phyloP scores from a whole-genome alignment of 306 rosid species.

The Canavalia ensiformis region DNA sequence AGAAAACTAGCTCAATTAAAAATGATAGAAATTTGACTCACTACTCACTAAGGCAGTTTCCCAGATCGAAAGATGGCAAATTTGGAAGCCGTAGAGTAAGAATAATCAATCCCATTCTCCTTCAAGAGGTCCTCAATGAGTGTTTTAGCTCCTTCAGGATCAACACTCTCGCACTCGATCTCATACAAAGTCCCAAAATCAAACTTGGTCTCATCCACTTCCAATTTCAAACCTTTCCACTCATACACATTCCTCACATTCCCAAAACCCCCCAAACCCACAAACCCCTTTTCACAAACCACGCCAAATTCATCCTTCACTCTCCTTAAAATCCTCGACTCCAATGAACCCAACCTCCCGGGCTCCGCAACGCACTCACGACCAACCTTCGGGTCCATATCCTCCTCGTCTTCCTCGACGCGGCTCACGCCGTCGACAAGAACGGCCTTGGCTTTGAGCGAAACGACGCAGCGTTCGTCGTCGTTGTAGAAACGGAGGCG shows the following conservation, averaged over 20 bases:
- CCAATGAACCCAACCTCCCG: conserved; percentile 57
- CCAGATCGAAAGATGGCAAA: conserved; percentile 73
- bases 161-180: conserved; percentile 87
- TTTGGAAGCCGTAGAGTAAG: conserved; percentile 70
- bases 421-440: conserved; percentile 83
- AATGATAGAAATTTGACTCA: conserved; percentile 19
- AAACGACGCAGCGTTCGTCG: conserved; percentile 66
- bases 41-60: conserved; percentile 52
- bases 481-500: conserved; percentile 79
- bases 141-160: conserved; percentile 77
- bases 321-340: conserved; percentile 80
- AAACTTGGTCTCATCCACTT: conserved; percentile 83
- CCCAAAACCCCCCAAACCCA: conserved; percentile 80
- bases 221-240: conserved; percentile 91
- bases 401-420: conserved; percentile 95
- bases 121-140: conserved; percentile 74
- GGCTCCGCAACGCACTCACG: conserved; percentile 75
- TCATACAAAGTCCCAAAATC: conserved; percentile 79
- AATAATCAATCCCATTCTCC: conserved; percentile 71
- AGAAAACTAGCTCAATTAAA: background rate
- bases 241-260: conserved; percentile 86
- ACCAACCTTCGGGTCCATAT: conserved; percentile 63
- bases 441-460: conserved; percentile 82
- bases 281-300: conserved; percentile 58
- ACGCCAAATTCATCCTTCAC: conserved; percentile 79